Conservation (phyloP, 768 basidiomycete genomes). For the Boletus subparvulus region DNA sequence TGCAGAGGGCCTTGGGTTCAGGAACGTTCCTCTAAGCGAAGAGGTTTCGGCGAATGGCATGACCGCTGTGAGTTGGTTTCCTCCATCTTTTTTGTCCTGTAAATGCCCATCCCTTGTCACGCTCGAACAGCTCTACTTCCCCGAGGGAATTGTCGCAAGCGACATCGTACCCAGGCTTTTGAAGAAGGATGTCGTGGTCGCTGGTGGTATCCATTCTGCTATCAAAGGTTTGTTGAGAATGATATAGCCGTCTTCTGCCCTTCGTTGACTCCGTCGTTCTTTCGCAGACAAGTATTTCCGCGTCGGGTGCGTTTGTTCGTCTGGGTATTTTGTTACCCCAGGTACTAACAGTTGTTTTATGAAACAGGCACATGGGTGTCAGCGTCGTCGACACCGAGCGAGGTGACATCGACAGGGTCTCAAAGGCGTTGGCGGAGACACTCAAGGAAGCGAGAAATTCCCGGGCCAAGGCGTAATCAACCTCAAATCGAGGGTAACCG, state of each 20-base stretch:
- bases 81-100: no score
- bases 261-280: constrained; percentile 5
- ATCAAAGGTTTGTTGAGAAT: constrained; percentile 63
- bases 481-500: not conserved
- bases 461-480: constrained; percentile 6
- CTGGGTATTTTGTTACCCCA: not conserved
- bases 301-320: constrained; percentile 57
- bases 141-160: constrained; percentile 71
- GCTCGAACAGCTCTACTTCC: constrained; percentile 68
- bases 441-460: constrained; percentile 38
- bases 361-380: constrained; percentile 80
- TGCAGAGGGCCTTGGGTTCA: constrained; percentile 66
- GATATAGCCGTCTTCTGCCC: not conserved
- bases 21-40: constrained; percentile 62
- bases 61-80: constrained; percentile 64
- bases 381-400: constrained; percentile 70
- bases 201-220: constrained; percentile 82
- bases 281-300: constrained; percentile 83
- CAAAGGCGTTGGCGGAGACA: constrained; percentile 61
- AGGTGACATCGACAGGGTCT: constrained; percentile 74
- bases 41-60: constrained; percentile 86
- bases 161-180: constrained; percentile 77
- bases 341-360: not conserved
- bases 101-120: not conserved
- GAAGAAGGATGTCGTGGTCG: constrained; percentile 73